These are phyloP conservation scores for Arabidopsis hybrid DNA, from an alignment of 441 rosid species.

Conservation along the genomic window DNA sequence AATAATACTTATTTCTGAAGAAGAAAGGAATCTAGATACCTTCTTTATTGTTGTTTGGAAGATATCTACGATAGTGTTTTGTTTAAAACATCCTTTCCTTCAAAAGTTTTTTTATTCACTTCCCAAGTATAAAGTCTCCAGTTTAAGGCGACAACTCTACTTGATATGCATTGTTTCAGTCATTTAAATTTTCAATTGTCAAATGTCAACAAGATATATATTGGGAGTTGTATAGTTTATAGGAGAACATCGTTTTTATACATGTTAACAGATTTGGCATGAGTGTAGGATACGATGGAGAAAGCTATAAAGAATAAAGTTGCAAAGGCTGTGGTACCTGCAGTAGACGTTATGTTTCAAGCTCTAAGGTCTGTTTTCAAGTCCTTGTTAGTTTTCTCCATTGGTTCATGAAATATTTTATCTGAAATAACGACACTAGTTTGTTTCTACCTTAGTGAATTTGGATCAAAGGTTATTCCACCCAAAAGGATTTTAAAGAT, in stretches of 20 bases:
- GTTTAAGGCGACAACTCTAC: slow-evolving; percentile 15
- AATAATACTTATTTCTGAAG: slow-evolving; percentile 3
- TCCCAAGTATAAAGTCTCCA: not conserved
- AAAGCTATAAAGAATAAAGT: slow-evolving; percentile 99
- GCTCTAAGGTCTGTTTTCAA: slow-evolving; percentile 78
- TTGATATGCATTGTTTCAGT: slow-evolving; percentile 19
- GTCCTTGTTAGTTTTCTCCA: slow-evolving; percentile 26
- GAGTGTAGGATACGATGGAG: slow-evolving; percentile 92
- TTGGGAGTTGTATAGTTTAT: slow-evolving; percentile 6
- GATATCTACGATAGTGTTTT: slow-evolving; percentile 6
- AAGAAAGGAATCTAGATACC: slow-evolving; percentile 3
- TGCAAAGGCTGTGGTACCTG: slow-evolving; percentile 99
- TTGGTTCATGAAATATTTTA: slow-evolving; percentile 30
- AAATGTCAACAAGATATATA: slow-evolving; percentile 18
- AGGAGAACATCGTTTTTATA: slow-evolving; percentile 25
- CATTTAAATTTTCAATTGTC: slow-evolving; percentile 9
- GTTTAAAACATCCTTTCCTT: slow-evolving; percentile 11
- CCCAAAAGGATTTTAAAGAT: slow-evolving; percentile 97
- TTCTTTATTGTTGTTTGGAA: slow-evolving; percentile 23
- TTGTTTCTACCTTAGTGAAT: slow-evolving; percentile 67
- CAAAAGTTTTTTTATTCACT: slow-evolving; percentile 2
- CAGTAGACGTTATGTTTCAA: slow-evolving; percentile 98
- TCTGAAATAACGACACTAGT: slow-evolving; percentile 25
- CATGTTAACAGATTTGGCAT: slow-evolving; percentile 36
- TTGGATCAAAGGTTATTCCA: slow-evolving; percentile 93